Conservation (phyloP, 306 rosid species). For the Cercis canadensis region DNA sequence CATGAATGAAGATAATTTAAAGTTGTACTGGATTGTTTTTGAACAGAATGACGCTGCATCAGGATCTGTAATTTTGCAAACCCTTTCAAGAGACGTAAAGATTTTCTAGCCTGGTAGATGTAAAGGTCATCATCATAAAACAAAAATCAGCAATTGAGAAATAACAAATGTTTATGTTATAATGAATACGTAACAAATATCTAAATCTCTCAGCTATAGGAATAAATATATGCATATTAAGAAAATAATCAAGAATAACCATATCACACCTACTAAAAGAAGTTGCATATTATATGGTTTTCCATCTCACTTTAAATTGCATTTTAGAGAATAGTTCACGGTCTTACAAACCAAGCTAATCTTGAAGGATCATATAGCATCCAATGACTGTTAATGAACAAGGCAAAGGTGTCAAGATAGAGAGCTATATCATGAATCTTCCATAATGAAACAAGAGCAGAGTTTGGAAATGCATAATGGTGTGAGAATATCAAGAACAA, state of each 20-base stretch:
- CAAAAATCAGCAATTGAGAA: slow-evolving; percentile 15
- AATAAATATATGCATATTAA: slow-evolving; percentile 17
- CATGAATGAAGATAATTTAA: slow-evolving; percentile 82
- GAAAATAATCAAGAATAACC: slow-evolving; percentile 12
- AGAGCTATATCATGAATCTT: slow-evolving; percentile 19
- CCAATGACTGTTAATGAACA: not conserved
- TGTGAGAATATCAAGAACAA: slow-evolving; percentile 4
- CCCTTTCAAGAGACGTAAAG: slow-evolving; percentile 73
- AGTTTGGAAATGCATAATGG: slow-evolving; percentile 13
- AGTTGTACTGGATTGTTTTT: slow-evolving; percentile 75
- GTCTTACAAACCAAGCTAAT: not conserved
- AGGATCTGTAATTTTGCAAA: slow-evolving; percentile 63
- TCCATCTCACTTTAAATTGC: too few species aligned
- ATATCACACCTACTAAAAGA: slow-evolving; percentile 6
- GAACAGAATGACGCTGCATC: slow-evolving; percentile 59
- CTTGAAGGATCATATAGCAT: slow-evolving; percentile 25
- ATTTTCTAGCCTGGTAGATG: slow-evolving; percentile 76
- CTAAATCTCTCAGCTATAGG: slow-evolving; percentile 7
- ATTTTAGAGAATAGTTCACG: too few species aligned
- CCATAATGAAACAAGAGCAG: slow-evolving; percentile 12
- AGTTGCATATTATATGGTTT: not conserved
- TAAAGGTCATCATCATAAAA: slow-evolving; percentile 30
- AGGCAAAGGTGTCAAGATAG: slow-evolving; percentile 15
- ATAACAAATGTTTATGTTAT: not conserved
- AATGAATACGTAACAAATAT: not conserved